phyloP scores from a whole-genome alignment of 345 rosid species.

The Linum trigynum region DNA sequence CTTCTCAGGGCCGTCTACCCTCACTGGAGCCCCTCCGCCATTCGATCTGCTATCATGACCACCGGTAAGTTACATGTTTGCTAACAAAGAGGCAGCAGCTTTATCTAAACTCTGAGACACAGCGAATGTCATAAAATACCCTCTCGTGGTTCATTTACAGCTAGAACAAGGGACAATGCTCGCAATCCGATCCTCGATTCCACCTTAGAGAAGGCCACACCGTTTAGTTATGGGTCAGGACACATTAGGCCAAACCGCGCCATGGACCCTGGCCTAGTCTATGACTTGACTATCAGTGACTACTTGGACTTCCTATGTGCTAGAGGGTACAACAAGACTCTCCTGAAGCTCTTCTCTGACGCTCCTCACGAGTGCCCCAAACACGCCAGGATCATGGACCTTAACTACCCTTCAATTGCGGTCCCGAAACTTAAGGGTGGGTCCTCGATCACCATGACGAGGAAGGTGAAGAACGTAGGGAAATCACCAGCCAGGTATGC shows the following conservation, averaged over 20 bases:
- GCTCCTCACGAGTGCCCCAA: background rate
- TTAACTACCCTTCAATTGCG: conserved; percentile 5
- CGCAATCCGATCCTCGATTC: background rate
- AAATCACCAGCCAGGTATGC: conserved; percentile 5
- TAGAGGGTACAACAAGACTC: conserved; percentile 2
- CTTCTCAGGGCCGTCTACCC: background rate
- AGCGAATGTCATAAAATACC: background rate
- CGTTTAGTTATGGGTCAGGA: background rate
- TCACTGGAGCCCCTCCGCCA: background rate
- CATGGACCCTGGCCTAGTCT: conserved; percentile 1
- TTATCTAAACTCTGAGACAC: background rate
- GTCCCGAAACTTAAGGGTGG: background rate
- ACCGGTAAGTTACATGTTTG: background rate
- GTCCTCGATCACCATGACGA: background rate
- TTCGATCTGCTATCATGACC: conserved; percentile 3
- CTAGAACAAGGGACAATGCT: conserved; percentile 1
- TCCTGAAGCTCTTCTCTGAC: background rate
- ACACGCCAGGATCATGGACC: background rate
- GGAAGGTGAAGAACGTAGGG: background rate
- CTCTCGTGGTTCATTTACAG: background rate
- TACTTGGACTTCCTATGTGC: conserved; percentile 5
- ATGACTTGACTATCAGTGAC: background rate
- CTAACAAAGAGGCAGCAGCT: background rate
- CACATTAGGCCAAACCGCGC: background rate
- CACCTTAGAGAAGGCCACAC: background rate